These are phyloP conservation scores for Leishmania guyanensis DNA, from an alignment of 208 protist species.

Conservation along the genomic window DNA sequence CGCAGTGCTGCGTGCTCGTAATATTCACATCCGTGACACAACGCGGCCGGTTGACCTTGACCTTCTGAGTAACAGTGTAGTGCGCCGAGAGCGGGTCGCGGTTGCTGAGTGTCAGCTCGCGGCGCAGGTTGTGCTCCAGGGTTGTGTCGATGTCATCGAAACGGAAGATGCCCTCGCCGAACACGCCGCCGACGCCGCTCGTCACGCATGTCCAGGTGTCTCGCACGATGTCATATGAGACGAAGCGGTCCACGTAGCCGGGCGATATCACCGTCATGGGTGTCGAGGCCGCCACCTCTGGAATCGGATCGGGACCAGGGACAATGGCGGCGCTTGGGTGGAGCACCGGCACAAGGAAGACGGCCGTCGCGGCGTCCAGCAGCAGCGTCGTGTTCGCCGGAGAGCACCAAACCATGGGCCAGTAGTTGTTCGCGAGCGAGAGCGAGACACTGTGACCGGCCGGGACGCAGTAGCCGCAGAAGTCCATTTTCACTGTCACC, in stretches of 20 bases:
- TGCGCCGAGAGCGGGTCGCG: slow-evolving; percentile 61
- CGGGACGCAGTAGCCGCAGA: slow-evolving; percentile 61
- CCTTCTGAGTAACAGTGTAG: slow-evolving; percentile 51
- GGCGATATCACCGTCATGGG: slow-evolving; percentile 37
- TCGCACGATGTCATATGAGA: slow-evolving; percentile 51
- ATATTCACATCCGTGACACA: slow-evolving; percentile 57
- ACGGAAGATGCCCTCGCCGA: slow-evolving; percentile 61
- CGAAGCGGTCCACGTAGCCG: slow-evolving; percentile 44
- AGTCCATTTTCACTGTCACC: slow-evolving; percentile 53
- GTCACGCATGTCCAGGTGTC: slow-evolving; percentile 65
- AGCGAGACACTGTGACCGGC: slow-evolving; percentile 48
- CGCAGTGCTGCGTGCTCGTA: slow-evolving; percentile 40
- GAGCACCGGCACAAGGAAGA: slow-evolving; percentile 35
- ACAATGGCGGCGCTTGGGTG: slow-evolving; percentile 12
- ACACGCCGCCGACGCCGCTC: slow-evolving; percentile 59
- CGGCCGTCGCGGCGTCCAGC: slow-evolving; percentile 32
- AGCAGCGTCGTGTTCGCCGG: slow-evolving; percentile 55
- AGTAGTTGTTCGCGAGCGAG: slow-evolving; percentile 68
- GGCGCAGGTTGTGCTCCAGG: slow-evolving; percentile 64
- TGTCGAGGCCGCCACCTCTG: slow-evolving; percentile 49
- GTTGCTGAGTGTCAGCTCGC: slow-evolving; percentile 61
- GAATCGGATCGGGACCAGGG: slow-evolving; percentile 32
- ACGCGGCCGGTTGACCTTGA: slow-evolving; percentile 47
- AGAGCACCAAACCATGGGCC: slow-evolving; percentile 69
- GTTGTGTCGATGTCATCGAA: slow-evolving; percentile 69